Conservation (phyloP, 106 monocot species). For the Agapanthus africanus region DNA sequence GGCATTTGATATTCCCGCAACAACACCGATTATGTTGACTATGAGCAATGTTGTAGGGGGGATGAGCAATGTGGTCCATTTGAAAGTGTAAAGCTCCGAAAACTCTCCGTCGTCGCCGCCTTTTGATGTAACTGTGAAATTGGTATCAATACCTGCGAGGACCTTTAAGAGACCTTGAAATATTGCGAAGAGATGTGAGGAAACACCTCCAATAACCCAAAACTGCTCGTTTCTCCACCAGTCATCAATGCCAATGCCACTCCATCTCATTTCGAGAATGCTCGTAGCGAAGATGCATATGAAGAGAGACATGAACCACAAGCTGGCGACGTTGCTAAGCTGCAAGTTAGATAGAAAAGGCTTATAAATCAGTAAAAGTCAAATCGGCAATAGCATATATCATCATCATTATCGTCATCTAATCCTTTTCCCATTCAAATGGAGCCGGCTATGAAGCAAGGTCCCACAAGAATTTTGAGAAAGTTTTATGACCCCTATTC, state of each 20-base stretch:
- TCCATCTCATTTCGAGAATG: slow-evolving; percentile 60
- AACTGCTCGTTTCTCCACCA: slow-evolving; percentile 74
- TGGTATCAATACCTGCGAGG: slow-evolving; percentile 76
- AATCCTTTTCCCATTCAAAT: too few relatives aligned
- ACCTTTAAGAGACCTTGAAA: slow-evolving; percentile 75
- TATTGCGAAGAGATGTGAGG: slow-evolving; percentile 64
- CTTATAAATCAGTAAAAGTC: background rate
- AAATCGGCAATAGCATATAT: background rate
- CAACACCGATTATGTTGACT: slow-evolving; percentile 64
- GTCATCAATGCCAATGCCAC: slow-evolving; percentile 42
- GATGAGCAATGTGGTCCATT: slow-evolving; percentile 78
- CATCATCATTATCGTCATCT: too few relatives aligned
- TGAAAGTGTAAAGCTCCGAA: slow-evolving; percentile 68
- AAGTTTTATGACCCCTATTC: too few relatives aligned
- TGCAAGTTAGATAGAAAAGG: slow-evolving; percentile 13
- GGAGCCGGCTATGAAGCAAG: too few relatives aligned
- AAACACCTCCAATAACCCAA: slow-evolving; percentile 78
- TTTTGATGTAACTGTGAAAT: slow-evolving; percentile 77
- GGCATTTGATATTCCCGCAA: slow-evolving; percentile 73
- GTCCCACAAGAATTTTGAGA: too few relatives aligned
- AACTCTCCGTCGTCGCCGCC: slow-evolving; percentile 59
- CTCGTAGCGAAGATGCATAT: slow-evolving; percentile 51
- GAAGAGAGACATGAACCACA: slow-evolving; percentile 52
- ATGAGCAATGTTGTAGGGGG: slow-evolving; percentile 74
- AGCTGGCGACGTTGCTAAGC: slow-evolving; percentile 47